A percentile compares a stretch with the other conserved stretches of the same genome.
Evolutionary conservation across 2,329 filamentous ascomycete genomes (phyloP).

Genomic region (Cladophialophora chaetospira): DNA sequence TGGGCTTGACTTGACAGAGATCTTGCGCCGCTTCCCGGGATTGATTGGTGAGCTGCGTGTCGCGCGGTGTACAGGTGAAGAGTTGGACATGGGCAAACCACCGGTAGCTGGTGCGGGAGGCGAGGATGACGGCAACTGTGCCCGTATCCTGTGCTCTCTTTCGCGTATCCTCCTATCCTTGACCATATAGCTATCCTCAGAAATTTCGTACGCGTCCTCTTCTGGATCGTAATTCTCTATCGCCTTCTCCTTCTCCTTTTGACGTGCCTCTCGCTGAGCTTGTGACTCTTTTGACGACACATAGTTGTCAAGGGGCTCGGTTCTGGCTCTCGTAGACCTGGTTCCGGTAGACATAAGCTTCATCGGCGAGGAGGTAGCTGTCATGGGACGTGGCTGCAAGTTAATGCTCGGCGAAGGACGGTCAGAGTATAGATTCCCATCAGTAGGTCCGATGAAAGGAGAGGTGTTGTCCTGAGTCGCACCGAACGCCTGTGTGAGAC

Average conservation of each 20-base stretch:
- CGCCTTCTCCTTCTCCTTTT: constrained; percentile 38
- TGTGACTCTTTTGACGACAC: constrained; percentile 52
- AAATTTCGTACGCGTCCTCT: constrained; percentile 14
- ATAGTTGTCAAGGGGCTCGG: constrained; percentile 38
- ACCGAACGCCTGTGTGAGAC: constrained; percentile 51
- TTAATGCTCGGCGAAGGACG: constrained; percentile 53
- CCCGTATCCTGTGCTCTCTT: constrained; percentile 6
- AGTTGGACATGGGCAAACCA: constrained; percentile 15
- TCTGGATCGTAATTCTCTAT: constrained; percentile 35
- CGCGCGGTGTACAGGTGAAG: constrained; percentile 25
- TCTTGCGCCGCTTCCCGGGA: not conserved
- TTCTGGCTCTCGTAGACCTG: constrained; percentile 45
- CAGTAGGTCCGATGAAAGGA: constrained; percentile 42
- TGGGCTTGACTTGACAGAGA: not conserved
- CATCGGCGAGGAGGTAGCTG: constrained; percentile 42
- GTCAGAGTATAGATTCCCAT: constrained; percentile 46
- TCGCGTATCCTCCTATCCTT: constrained; percentile 17
- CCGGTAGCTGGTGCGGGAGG: constrained; percentile 8
- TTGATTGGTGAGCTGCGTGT: not conserved
- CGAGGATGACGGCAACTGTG: constrained; percentile 15
- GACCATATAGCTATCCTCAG: constrained; percentile 29
- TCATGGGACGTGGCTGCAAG: constrained; percentile 41
- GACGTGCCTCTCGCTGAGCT: constrained; percentile 40
- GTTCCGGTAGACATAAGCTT: constrained; percentile 39
- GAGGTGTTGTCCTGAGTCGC: constrained; percentile 52